Percentiles rank a stretch among this genome's conserved stretches.
Evolutionary conservation across 805 yeast genomes (phyloP).

Genomic region (Candida nanaspora): DNA sequence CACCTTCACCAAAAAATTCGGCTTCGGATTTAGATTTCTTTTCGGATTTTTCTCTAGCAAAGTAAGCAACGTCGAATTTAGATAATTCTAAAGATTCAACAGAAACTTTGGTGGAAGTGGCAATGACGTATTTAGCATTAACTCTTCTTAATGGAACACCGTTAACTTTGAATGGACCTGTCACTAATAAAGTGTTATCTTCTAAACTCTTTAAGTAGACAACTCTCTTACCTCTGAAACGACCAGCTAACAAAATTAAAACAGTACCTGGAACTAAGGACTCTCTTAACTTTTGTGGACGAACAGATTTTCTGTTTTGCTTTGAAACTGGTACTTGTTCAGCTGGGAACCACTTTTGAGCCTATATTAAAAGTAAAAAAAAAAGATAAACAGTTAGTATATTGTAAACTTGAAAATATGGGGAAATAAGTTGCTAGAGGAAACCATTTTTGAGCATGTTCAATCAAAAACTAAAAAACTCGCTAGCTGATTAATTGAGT

Average conservation of each 20-base stretch:
- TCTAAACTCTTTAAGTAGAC: slow-evolving; percentile 94
- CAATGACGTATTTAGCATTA: slow-evolving; percentile 97
- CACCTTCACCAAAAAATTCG: slow-evolving; percentile 75
- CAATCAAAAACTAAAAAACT: no score
- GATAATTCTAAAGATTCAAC: slow-evolving; percentile 76
- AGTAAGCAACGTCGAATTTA: slow-evolving; percentile 91
- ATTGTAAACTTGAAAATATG: not conserved
- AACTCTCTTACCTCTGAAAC: slow-evolving; percentile 99
- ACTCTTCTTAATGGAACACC: slow-evolving; percentile 99
- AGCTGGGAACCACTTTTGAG: slow-evolving; percentile 91
- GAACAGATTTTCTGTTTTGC: slow-evolving; percentile 82
- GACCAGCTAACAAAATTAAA: slow-evolving; percentile 94
- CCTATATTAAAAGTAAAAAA: slow-evolving; percentile 20
- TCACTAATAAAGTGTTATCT: slow-evolving; percentile 94
- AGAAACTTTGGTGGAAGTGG: slow-evolving; percentile 89
- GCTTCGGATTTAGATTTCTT: slow-evolving; percentile 83
- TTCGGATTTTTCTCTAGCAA: slow-evolving; percentile 88
- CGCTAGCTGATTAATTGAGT: no score
- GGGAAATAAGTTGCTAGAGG: no score
- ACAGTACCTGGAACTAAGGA: slow-evolving; percentile 98
- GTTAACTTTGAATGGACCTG: slow-evolving; percentile 99
- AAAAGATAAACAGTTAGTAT: slow-evolving; percentile 8
- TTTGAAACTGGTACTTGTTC: slow-evolving; percentile 83
- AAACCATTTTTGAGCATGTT: no score
- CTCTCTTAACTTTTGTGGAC: slow-evolving; percentile 93